Conservation (phyloP, 208 protist genomes). For the Trypanosoma caninum region DNA sequence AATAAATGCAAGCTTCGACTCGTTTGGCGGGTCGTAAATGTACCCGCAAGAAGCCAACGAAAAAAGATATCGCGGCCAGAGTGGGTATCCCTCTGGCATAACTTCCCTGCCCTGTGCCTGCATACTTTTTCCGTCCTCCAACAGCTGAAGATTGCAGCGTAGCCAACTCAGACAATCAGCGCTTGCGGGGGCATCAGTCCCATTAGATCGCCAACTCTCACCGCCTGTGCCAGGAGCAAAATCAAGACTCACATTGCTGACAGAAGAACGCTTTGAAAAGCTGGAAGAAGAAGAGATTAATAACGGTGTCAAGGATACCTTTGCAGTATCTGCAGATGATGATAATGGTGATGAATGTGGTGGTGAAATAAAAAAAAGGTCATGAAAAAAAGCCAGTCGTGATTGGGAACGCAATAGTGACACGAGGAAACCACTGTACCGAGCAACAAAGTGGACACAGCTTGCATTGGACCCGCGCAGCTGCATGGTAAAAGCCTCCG, state of each 20-base stretch:
- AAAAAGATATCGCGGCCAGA: slow-evolving; percentile 25
- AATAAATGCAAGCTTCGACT: slow-evolving; percentile 24
- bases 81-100: slow-evolving; percentile 23
- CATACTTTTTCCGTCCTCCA: background rate
- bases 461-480: background rate
- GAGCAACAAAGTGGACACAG: background rate
- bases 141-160: slow-evolving; percentile 10
- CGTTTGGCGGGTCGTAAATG: slow-evolving; percentile 27
- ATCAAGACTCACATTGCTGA: slow-evolving; percentile 1
- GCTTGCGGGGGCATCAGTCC: background rate
- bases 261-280: background rate
- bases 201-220: background rate
- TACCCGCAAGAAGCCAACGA: slow-evolving; percentile 3
- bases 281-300: background rate
- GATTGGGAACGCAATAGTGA: background rate
- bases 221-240: background rate
- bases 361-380: background rate
- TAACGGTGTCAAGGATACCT: no score
- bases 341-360: slow-evolving; percentile 3
- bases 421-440: background rate
- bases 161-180: slow-evolving; percentile 14
- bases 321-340: no score
- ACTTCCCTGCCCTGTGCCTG: background rate
- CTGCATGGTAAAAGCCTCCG: background rate
- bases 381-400: slow-evolving; percentile 1